Evolutionary conservation across 2,329 filamentous ascomycete species (phyloP).

Genomic region (Sarocladium brachiariae): DNA sequence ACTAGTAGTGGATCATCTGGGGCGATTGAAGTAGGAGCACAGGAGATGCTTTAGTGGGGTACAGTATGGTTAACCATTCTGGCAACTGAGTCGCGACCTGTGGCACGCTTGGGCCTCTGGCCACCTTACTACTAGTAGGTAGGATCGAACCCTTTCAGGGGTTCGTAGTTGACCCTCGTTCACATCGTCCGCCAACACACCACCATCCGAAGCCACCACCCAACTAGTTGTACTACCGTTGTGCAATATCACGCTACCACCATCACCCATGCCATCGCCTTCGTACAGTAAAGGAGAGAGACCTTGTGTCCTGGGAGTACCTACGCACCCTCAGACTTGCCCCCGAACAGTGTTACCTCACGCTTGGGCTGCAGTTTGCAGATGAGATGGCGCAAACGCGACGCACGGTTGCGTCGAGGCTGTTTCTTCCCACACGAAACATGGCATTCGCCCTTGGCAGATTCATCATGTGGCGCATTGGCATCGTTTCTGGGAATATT

Average conservation of each 20-base stretch:
- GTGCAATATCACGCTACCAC: neutral
- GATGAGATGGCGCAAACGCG: slow-evolving; percentile 7
- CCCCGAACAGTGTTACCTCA: neutral
- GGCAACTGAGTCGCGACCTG: no score
- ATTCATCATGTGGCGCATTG: no score
- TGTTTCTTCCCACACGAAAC: slow-evolving; percentile 9
- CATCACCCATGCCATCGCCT: neutral
- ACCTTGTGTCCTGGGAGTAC: no score
- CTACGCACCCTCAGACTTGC: neutral
- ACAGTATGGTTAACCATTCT: neutral
- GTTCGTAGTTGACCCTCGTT: neutral
- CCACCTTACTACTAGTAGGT: no score
- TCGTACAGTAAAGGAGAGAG: no score
- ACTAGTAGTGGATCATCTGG: neutral
- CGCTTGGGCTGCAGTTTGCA: slow-evolving; percentile 8
- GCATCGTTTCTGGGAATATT: neutral
- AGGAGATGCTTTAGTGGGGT: neutral
- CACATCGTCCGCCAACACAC: neutral
- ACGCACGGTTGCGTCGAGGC: slow-evolving; percentile 9
- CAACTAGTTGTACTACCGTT: neutral
- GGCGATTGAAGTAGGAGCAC: neutral
- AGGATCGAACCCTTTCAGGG: no score
- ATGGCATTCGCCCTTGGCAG: no score
- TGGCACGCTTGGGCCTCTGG: no score
- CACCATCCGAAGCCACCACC: no score